Evolutionary conservation across 768 basidiomycete species (phyloP), one percentile per base, ranked within the genome.

Genomic region (Hysterangium stoloniferum): DNA sequence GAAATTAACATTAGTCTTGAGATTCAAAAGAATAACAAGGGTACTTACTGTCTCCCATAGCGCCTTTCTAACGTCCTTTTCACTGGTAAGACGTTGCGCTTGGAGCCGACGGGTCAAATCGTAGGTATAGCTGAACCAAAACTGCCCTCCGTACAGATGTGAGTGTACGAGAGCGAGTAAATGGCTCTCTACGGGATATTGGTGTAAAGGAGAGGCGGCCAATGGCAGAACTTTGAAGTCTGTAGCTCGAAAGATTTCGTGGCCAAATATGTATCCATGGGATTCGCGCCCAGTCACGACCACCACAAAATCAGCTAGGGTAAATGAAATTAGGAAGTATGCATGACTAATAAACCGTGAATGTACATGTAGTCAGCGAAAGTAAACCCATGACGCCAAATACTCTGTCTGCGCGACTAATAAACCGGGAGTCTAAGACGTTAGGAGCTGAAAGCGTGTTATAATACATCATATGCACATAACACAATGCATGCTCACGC

Each of bases 191-290:
- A 92, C 84, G 2, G 86, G 84, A 64, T 92, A 85, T 5, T 86
- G 81, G 43, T 84, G 79, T 58, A 76, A 76, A 41, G 78, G 72
- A 24, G 84, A 78, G 37, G 88, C 69, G 49, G 80, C 74, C 41
- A 98, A 69, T 4, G 96, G 93, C 38, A 96, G 82, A 46, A 98
- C 82, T 52, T 91, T 85, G 65, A 90, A 98, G 61, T 92, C 87
- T 19, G 86, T 84, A 11, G 91, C 91, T 42, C 82, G 80, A 69
- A 88, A 97, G 59, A 99, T 73, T 54, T 94, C 83, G 55, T 95
- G 80, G 3, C 84, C 80, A 71, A 92, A 79, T 52, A 98, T 71
- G 52, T 83, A 77, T 12, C 85, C 86, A 56, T 78, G 79, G 29
- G 82, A 78, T 57, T 83, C 82, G 40, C 93, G 80, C 24, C 82